Percentiles rank a stretch among this genome's conserved stretches.
Evolutionary conservation across 768 basidiomycete genomes (phyloP).

Genomic region (Boletus reticulatus): DNA sequence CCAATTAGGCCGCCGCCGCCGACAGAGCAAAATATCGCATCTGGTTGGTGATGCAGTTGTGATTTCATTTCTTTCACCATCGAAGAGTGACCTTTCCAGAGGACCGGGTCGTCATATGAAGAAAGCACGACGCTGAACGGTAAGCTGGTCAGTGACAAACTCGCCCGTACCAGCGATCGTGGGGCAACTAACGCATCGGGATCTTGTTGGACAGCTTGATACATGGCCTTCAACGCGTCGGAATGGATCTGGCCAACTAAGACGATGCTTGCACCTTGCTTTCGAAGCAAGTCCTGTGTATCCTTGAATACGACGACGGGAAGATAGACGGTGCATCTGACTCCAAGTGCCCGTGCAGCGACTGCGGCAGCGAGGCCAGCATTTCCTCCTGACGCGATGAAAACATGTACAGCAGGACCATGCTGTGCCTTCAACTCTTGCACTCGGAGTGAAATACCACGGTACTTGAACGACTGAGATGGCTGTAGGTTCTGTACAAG

Average conservation of each 20-base stretch:
- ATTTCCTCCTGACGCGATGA: slow-evolving; percentile 79
- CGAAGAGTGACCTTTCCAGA: slow-evolving; percentile 80
- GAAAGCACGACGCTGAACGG: slow-evolving; percentile 59
- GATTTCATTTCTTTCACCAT: slow-evolving; percentile 62
- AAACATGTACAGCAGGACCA: slow-evolving; percentile 56
- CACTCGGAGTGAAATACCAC: slow-evolving; percentile 65
- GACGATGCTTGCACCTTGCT: slow-evolving; percentile 57
- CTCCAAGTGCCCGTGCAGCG: slow-evolving; percentile 50
- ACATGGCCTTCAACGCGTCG: slow-evolving; percentile 54
- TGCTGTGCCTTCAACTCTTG: slow-evolving; percentile 47
- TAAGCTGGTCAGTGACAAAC: background rate
- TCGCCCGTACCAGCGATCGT: background rate
- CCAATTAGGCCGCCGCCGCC: slow-evolving; percentile 74
- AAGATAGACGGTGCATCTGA: slow-evolving; percentile 67
- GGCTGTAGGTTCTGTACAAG: slow-evolving; percentile 65
- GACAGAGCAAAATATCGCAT: slow-evolving; percentile 75
- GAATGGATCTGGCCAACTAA: slow-evolving; percentile 57
- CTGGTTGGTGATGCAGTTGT: slow-evolving; percentile 56
- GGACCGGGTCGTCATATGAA: slow-evolving; percentile 62
- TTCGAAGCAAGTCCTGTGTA: slow-evolving; percentile 49
- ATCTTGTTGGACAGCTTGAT: slow-evolving; percentile 42
- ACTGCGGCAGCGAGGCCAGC: slow-evolving; percentile 73
- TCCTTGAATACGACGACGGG: slow-evolving; percentile 50
- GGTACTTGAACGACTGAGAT: slow-evolving; percentile 73
- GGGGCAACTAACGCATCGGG: slow-evolving; percentile 38